These are phyloP conservation scores for Holtermannia corniformis DNA, from an alignment of 768 basidiomycete species.

Conservation along the genomic window DNA sequence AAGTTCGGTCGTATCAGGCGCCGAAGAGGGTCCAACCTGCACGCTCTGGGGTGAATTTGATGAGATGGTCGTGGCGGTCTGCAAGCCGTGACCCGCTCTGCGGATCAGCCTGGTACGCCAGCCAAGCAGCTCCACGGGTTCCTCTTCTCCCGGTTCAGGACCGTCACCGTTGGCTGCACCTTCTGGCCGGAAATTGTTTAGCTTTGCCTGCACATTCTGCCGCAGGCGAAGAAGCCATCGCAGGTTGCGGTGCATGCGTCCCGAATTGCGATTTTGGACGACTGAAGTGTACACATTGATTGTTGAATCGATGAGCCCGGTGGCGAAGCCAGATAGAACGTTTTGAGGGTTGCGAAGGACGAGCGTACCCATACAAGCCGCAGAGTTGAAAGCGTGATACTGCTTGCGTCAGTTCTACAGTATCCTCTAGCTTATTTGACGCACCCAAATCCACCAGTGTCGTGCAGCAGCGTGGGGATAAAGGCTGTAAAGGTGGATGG, in stretches of 20 bases:
- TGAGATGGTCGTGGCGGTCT: neutral
- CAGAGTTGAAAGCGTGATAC: constrained; percentile 28
- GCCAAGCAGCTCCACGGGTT: constrained; percentile 13
- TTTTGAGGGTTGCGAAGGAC: constrained; percentile 14
- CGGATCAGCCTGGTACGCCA: constrained; percentile 21
- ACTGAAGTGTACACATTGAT: constrained; percentile 12
- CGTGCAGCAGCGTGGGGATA: constrained; percentile 10
- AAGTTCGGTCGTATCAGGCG: too few species aligned
- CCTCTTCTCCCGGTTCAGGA: neutral
- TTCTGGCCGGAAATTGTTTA: too few species aligned
- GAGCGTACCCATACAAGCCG: constrained; percentile 20
- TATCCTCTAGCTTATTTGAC: neutral
- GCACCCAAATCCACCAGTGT: constrained; percentile 22
- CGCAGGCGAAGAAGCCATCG: constrained; percentile 17
- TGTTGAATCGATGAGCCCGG: constrained; percentile 10
- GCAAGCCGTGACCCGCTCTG: neutral
- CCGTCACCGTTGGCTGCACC: neutral
- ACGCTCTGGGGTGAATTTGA: too few species aligned
- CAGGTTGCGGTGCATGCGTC: constrained; percentile 14
- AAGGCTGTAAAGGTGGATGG: constrained; percentile 6
- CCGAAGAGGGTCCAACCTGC: too few species aligned
- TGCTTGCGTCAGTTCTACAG: constrained; percentile 1
- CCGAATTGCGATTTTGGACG: constrained; percentile 7
- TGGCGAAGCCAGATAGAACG: constrained; percentile 10
- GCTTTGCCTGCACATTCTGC: constrained; percentile 7